Evolutionary conservation across 345 rosid species (phyloP).

Genomic region (Salix udensis): DNA sequence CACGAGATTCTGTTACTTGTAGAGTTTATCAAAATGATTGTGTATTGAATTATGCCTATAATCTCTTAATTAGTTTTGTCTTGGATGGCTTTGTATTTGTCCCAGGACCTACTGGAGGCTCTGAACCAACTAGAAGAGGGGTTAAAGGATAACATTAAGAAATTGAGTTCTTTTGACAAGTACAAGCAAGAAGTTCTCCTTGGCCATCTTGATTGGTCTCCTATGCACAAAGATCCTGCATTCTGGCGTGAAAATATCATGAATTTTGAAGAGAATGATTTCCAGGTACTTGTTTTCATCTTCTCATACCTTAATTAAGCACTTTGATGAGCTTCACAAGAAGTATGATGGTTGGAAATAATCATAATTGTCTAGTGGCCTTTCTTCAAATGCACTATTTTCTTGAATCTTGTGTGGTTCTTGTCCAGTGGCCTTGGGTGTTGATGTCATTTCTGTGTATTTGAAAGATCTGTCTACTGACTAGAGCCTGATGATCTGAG

Average conservation of each 20-base stretch:
- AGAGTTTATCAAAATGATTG: background rate
- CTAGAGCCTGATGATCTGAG: background rate
- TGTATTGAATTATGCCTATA: background rate
- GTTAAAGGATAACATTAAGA: conserved; percentile 72
- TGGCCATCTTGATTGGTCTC: conserved; percentile 96
- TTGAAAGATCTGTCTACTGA: background rate
- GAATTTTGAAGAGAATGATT: conserved; percentile 84
- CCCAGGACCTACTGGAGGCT: conserved; percentile 80
- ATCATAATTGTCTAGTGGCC: background rate
- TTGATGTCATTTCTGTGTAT: background rate
- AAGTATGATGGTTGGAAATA: background rate
- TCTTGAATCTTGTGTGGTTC: background rate
- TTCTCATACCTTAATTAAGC: background rate
- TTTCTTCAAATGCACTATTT: background rate
- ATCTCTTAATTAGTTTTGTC: background rate
- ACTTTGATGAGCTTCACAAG: background rate
- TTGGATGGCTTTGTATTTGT: conserved; percentile 13
- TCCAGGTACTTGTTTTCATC: conserved; percentile 55
- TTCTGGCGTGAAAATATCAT: conserved; percentile 94
- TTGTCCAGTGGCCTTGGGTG: background rate
- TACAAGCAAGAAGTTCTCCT: conserved; percentile 96
- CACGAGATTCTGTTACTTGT: background rate
- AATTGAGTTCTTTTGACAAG: conserved; percentile 87
- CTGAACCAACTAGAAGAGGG: conserved; percentile 82
- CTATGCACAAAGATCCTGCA: conserved; percentile 86